Evolutionary conservation across 78 protist genomes (phyloP), one percentile per base, ranked within the genome.

Genomic region (Monocercomonoides exilis): DNA sequence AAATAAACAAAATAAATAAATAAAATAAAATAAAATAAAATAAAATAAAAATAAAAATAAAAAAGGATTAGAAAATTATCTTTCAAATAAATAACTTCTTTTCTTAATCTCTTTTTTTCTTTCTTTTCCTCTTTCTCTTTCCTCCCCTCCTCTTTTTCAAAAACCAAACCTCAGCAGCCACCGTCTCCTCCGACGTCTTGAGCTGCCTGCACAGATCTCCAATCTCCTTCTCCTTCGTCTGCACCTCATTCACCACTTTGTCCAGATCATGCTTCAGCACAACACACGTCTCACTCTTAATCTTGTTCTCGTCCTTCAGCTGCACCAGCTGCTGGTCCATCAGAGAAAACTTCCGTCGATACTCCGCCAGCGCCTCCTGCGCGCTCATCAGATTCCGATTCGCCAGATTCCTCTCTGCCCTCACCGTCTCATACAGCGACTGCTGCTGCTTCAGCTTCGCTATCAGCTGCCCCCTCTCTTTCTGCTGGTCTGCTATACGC

Each of bases 361-460:
- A 89, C 88, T 94, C 97, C 34, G 80, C 86, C 63, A 3, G 3
- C 34, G 1, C 41, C 1, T 79, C 93, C 81, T 92, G 95, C 36
- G 95, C 84, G 85, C 94, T 95, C 77, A 96, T 87, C 84, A 94
- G 86, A 84, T 93, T 92, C 91, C 94, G 92, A 45, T 91, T 87
- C 88, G 92, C 92, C 44, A 94, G 81, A 85, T 93, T 96, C 21
- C 98, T 85, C 45, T 94, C 98, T 0, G 93, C 29, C 1, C 96
- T 93, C 36, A 94, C 97, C 33, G 87, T 84, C 85, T 96, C 96
- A 88, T 96, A 94, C 6, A 92, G 88, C 3, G 3, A 33, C 88
- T 91, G 92, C 91, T 96, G 96, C 89, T 84, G 91, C 82, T 87
- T 88, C 44, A 93, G 92, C 90, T 89, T 88, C 45, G 43, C 77